Evolutionary conservation across 2,329 filamentous ascomycete genomes (phyloP), one percentile per base, ranked within the genome.

Genomic region (Ophiocordyceps camponoti-saundersi): DNA sequence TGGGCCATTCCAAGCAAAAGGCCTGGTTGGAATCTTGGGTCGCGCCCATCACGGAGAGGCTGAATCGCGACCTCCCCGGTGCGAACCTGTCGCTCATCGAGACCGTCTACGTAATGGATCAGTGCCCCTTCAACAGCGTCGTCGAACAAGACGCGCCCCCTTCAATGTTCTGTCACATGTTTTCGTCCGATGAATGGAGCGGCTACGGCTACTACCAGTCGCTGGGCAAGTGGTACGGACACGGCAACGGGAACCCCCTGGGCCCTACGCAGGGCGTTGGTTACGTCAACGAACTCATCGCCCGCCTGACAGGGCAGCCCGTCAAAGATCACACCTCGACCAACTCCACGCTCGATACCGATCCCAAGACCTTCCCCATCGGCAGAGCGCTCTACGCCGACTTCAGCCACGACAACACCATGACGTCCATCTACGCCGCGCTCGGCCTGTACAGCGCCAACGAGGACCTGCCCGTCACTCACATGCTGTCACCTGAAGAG

Each of bases 381-480:
- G 71, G 73, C 50, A 63, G 67, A 42, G 65, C 65, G 12, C 65
- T 95, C 1, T 95, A 93, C 57, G 88, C 86, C 0, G 89, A 95
- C 62, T 95, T 95, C 59, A 85, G 80, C 51, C 89, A 95, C 62
- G 89, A 95, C 63, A 95, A 93, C 61, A 80, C 83, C 58, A 87
- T 95, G 79, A 77, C 76, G 29, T 73, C 75, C 8, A 77, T 93
- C 7, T 84, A 84, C 58, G 79, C 78, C 6, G 86, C 87, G 0
- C 59, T 95, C 52, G 85, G 87, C 0, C 65, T 95, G 23, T 94
- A 87, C 64, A 84, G 88, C 53, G 65, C 63, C 42, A 85, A 78
- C 0, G 56, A 59, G 15, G 66, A 71, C 12, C 64, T 82, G 22
- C 69, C 73, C 2, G 71, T 70, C 22, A 67, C 66, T 3, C 67